Base-by-base conservation (phyloP, 2,329 filamentous ascomycete species). In the Aspergillus neotritici region DNA sequence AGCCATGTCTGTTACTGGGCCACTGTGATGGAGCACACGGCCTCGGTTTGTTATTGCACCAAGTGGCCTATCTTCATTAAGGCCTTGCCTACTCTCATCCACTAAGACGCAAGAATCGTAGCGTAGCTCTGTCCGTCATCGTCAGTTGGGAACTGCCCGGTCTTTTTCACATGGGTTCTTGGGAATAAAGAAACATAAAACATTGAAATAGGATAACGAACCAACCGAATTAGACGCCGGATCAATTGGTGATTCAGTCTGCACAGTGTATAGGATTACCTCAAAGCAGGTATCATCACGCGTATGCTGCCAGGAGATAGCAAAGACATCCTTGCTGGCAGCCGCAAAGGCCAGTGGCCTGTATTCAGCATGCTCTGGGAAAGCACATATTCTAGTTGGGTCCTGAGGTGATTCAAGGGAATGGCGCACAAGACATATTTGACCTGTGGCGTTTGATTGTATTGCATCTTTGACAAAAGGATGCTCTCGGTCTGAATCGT, bases 251-350 rank as follows among this genome's bases (percentile, higher is more conserved):
- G 42, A 40, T 31, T 52, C 46, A n/a, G 34, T 14, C 2, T 36
- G 39, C 30, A 41, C 15, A 12, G 37, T 52, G 40, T 68, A 67
- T n/a, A 64, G 45, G 9, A 60, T 37, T 9, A 67, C 63, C 14
- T 59, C 52, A 43, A 60, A 43, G 9, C 56, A 47, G 25, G 45
- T 15, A 7, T 34, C 30, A 11, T 57, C 51, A 5, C 50, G 37
- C 25, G 14, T 11, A 46, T 65, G 55, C 37, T 60, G 59, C 65
- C 65, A 68, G n/a, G 61, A 66, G 31, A 67, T 65, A 2, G 58
- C 65, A 56, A 67, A 66, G 5, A 43, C 50, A n/a, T 50, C 41
- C 15, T 41, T 34, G 17, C 51, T 33, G 8, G 44, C 52, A 45
- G 51, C 52, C 7, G 60, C 56, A 35, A 68, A 40, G 28, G 61